Conservation (phyloP, 805 yeast species). For the Sugiyamaella chiloensis region DNA sequence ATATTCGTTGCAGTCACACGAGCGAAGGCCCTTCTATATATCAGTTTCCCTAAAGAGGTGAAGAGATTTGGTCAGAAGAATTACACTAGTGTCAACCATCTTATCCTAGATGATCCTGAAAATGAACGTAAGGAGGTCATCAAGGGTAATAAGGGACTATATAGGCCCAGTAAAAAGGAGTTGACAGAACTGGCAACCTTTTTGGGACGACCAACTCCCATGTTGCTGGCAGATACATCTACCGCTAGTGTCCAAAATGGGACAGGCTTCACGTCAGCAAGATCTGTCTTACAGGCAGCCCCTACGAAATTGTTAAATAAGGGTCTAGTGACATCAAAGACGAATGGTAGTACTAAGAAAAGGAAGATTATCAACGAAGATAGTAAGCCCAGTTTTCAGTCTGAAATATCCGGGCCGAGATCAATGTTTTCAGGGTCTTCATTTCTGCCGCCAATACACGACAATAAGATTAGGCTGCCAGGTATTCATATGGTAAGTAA, state of each 20-base stretch:
- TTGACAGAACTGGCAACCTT: neutral
- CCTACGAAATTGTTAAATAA: too few relatives aligned
- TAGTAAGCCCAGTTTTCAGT: neutral
- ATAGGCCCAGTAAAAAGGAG: neutral
- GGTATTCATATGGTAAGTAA: too few relatives aligned
- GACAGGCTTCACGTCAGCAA: neutral
- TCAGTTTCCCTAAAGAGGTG: slow-evolving; percentile 26
- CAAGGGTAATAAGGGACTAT: neutral
- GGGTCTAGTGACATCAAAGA: too few relatives aligned
- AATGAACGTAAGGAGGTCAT: neutral
- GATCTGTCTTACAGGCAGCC: too few relatives aligned
- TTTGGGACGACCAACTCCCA: neutral
- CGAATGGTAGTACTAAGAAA: neutral
- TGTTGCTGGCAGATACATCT: neutral
- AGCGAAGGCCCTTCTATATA: slow-evolving; percentile 57
- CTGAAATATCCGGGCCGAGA: neutral
- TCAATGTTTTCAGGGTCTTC: too few relatives aligned
- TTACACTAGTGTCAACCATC: neutral
- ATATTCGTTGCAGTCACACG: slow-evolving; percentile 88
- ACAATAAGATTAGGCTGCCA: too few relatives aligned
- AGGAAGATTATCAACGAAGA: neutral
- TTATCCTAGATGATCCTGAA: neutral
- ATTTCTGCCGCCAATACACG: too few relatives aligned
- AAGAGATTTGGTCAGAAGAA: neutral
- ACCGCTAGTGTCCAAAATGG: too few relatives aligned